Evolutionary conservation across 495 filamentous ascomycete genomes (phyloP).

Genomic region (Daldinia loculata): DNA sequence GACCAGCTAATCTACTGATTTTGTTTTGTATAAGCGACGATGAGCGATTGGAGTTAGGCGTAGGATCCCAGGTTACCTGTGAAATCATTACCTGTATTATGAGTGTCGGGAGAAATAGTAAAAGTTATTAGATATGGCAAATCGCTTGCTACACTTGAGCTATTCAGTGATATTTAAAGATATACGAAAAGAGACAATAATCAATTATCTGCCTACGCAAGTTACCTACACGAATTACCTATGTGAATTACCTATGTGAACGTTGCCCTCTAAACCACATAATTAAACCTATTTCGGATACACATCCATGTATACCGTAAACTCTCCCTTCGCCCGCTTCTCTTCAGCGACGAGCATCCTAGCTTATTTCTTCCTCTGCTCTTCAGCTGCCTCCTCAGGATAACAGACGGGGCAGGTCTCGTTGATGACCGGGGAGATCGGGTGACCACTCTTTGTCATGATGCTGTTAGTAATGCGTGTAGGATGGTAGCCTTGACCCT

Average conservation of each 20-base stretch:
- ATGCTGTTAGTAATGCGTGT: slow-evolving; percentile 14
- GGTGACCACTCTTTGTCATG: background rate
- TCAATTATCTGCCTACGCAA: background rate
- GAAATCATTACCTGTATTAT: no score
- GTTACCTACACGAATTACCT: background rate
- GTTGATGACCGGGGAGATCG: slow-evolving; percentile 10
- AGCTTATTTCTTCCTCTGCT: slow-evolving; percentile 9
- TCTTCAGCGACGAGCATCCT: slow-evolving; percentile 1
- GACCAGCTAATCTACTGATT: slow-evolving; percentile 55
- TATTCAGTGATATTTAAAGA: background rate
- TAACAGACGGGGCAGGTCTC: slow-evolving; percentile 31
- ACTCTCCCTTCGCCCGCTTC: slow-evolving; percentile 12
- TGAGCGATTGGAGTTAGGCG: background rate
- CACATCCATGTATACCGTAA: background rate
- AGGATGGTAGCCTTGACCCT: slow-evolving; percentile 22
- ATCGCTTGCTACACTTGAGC: background rate
- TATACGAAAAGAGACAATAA: background rate
- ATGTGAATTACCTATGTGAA: no score
- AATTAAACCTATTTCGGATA: background rate
- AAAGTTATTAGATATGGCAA: background rate
- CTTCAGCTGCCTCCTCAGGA: slow-evolving; percentile 15
- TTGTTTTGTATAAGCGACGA: background rate
- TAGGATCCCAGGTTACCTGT: background rate
- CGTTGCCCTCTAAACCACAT: background rate
- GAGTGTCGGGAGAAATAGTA: no score